Percentiles rank a stretch among this genome's conserved stretches.
Conservation (phyloP, 129 eudicot species). For the Flaveria brownii region DNA sequence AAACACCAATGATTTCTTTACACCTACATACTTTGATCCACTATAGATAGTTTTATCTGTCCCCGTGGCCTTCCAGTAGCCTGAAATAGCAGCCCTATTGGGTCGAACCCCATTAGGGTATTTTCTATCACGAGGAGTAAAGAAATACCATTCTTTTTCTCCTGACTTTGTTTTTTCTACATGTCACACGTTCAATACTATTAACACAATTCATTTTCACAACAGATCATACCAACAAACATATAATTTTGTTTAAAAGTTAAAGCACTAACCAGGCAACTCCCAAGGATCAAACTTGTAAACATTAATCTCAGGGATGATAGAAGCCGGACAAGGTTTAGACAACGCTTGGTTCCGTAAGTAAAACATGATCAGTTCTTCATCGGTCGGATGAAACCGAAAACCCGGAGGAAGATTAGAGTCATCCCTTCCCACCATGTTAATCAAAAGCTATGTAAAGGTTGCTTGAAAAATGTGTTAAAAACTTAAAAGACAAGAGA, state of each 20-base stretch:
- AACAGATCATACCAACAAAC: not conserved
- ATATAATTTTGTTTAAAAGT: not conserved
- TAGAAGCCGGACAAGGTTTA: slow-evolving; percentile 63
- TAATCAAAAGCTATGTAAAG: slow-evolving; percentile 1
- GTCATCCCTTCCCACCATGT: slow-evolving; percentile 48
- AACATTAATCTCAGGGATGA: slow-evolving; percentile 74
- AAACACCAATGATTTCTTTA: slow-evolving; percentile 75
- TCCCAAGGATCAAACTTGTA: slow-evolving; percentile 94
- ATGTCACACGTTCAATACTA: slow-evolving; percentile 19
- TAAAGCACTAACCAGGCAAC: slow-evolving; percentile 65
- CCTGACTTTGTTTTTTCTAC: slow-evolving; percentile 46
- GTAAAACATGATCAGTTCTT: slow-evolving; percentile 74
- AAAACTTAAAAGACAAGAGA: not conserved
- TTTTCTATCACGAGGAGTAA: slow-evolving; percentile 74
- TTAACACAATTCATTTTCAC: not conserved
- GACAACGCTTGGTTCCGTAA: slow-evolving; percentile 62
- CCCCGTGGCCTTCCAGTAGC: slow-evolving; percentile 89
- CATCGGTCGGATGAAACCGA: slow-evolving; percentile 86
- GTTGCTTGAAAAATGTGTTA: not conserved
- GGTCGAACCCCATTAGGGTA: slow-evolving; percentile 80
- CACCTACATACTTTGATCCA: slow-evolving; percentile 63
- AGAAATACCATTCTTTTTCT: slow-evolving; percentile 74
- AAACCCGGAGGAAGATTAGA: slow-evolving; percentile 84
- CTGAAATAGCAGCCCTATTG: slow-evolving; percentile 68
- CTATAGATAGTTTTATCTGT: slow-evolving; percentile 75